A percentile compares a stretch with the other conserved stretches of the same genome.
phyloP scores from a whole-genome alignment of 805 yeast genomes.

The Lipomyces sp. region DNA sequence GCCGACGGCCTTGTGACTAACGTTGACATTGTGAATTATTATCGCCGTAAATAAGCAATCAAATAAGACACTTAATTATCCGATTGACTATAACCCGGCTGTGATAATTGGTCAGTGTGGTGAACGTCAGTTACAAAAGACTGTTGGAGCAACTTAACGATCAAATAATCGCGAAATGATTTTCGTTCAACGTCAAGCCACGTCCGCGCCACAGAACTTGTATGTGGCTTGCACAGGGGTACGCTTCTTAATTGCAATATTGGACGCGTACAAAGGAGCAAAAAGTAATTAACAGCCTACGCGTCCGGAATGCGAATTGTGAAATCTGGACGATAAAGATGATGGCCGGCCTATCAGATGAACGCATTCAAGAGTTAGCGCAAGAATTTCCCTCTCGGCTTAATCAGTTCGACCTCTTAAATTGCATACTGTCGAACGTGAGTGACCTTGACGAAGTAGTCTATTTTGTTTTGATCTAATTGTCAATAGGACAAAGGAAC shows the following conservation, averaged over 20 bases:
- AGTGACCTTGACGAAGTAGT: conserved; percentile 1
- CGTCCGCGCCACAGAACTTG: neutral
- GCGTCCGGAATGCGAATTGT: neutral
- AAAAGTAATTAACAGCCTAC: no score
- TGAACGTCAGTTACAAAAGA: neutral
- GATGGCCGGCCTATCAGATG: conserved; percentile 10
- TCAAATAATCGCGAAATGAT: neutral
- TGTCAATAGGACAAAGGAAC: conserved; percentile 17
- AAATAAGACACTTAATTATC: neutral
- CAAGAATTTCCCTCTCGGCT: conserved; percentile 23
- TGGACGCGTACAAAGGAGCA: neutral
- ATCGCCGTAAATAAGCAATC: neutral
- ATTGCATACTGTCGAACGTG: conserved; percentile 23
- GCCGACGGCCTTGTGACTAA: conserved; percentile 44
- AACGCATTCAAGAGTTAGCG: conserved; percentile 13
- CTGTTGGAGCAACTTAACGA: neutral
- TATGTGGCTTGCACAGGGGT: neutral
- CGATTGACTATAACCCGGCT: neutral
- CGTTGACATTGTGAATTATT: neutral
- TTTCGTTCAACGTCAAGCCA: neutral
- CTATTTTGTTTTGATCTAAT: neutral
- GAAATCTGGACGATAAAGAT: neutral
- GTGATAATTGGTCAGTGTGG: neutral
- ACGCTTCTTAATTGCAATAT: neutral
- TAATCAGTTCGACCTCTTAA: conserved; percentile 25